Evolutionary conservation across 2,329 filamentous ascomycete genomes (phyloP).

Genomic region (Aureobasidium sp.): DNA sequence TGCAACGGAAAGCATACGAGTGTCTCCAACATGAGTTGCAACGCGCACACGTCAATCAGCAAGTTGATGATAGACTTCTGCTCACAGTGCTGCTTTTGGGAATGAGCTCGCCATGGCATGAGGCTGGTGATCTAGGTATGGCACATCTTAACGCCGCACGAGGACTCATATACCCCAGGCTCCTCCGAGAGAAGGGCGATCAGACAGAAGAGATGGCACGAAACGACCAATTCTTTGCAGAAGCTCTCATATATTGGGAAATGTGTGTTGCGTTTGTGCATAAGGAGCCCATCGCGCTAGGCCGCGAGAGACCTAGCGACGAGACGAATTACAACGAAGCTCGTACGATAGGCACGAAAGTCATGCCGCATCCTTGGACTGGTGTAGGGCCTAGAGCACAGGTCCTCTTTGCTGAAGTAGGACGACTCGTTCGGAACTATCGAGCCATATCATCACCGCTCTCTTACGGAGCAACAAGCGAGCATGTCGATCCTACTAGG

Average conservation of each 20-base stretch:
- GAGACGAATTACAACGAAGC: conserved; percentile 29
- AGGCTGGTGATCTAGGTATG: conserved; percentile 60
- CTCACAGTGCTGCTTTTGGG: conserved; percentile 66
- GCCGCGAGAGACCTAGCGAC: conserved; percentile 1
- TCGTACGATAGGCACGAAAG: conserved; percentile 21
- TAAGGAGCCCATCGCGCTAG: conserved; percentile 36
- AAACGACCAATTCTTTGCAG: conserved; percentile 58
- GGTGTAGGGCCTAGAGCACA: conserved; percentile 52
- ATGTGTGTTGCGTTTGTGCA: conserved; percentile 62
- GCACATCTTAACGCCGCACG: conserved; percentile 57
- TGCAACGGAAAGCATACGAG: conserved; percentile 40
- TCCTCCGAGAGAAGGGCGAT: conserved; percentile 41
- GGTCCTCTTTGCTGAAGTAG: conserved; percentile 51
- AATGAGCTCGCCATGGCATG: conserved; percentile 67
- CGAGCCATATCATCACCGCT: conserved; percentile 20
- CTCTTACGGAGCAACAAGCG: conserved; percentile 16
- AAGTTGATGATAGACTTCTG: conserved; percentile 37
- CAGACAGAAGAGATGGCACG: conserved; percentile 32
- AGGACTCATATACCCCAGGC: conserved; percentile 47
- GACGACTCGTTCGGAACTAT: conserved; percentile 34
- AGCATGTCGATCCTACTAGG: conserved; percentile 26
- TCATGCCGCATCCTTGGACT: conserved; percentile 53
- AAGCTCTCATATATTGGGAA: conserved; percentile 66
- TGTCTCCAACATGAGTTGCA: conserved; percentile 53
- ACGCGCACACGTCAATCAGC: conserved; percentile 25